Conservation (phyloP, 2,329 filamentous ascomycete genomes). For the Cercospora sp. region DNA sequence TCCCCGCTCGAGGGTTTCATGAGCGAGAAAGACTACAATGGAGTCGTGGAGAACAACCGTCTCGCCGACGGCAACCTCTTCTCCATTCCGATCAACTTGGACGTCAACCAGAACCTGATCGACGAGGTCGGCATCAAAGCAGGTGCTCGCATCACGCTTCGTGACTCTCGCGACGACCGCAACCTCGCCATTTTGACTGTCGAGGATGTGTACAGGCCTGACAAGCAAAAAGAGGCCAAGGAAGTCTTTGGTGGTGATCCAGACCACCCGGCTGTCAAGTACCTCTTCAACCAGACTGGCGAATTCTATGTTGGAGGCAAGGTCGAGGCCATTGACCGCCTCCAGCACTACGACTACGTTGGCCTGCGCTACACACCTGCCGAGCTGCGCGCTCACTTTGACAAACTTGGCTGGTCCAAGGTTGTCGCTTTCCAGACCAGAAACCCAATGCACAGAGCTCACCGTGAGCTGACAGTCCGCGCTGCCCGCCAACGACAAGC, state of each 20-base stretch:
- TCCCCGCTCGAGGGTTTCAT: conserved; percentile 98
- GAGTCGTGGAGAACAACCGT: conserved; percentile 84
- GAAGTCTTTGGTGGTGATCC: conserved; percentile 92
- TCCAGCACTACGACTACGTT: conserved; percentile 99
- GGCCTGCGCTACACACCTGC: conserved; percentile 92
- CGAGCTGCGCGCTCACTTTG: conserved; percentile 93
- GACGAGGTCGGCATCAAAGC: conserved; percentile 73
- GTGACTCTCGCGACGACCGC: conserved; percentile 93
- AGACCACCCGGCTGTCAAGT: conserved; percentile 84
- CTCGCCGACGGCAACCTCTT: conserved; percentile 88
- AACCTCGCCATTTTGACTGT: conserved; percentile 95
- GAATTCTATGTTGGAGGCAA: conserved; percentile 96
- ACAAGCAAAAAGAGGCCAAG: conserved; percentile 90
- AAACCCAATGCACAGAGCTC: conserved; percentile 99
- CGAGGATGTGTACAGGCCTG: conserved; percentile 90
- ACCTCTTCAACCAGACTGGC: conserved; percentile 75
- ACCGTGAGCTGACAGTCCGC: conserved; percentile 95
- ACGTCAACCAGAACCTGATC: conserved; percentile 74
- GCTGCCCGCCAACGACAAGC: conserved; percentile 93
- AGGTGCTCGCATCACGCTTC: conserved; percentile 79
- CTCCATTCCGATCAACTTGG: conserved; percentile 94
- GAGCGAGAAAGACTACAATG: conserved; percentile 95
- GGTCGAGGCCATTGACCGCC: conserved; percentile 88
- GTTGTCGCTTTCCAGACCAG: conserved; percentile 98
- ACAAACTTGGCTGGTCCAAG: conserved; percentile 97